Percentiles rank a stretch among this genome's conserved stretches.
Conservation (phyloP, 345 rosid species). For the thale cress (Arabidopsis thaliana) region TAIR10.1 NC_003076.8:814501-815000, state of each 20-base stretch:
- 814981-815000: neutral
- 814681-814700: neutral
- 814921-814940: neutral
- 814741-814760: neutral
- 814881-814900: neutral
- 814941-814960: neutral
- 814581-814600: slow-evolving; percentile 89
- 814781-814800: neutral
- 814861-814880: neutral
- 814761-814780: neutral
- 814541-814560: slow-evolving; percentile 70
- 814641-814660: neutral
- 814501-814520: slow-evolving; percentile 20
- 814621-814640: slow-evolving; percentile 59
- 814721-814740: neutral
- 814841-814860: neutral
- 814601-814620: slow-evolving; percentile 91
- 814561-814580: slow-evolving; percentile 91
- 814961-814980: neutral
- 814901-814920: neutral
- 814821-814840: neutral
- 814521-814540: slow-evolving; percentile 84
- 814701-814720: neutral
- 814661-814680: neutral
- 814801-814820: neutral